Percentiles rank a stretch among this genome's conserved stretches.
Conservation (phyloP, 495 filamentous ascomycete species). For the Letharia columbiana region DNA sequence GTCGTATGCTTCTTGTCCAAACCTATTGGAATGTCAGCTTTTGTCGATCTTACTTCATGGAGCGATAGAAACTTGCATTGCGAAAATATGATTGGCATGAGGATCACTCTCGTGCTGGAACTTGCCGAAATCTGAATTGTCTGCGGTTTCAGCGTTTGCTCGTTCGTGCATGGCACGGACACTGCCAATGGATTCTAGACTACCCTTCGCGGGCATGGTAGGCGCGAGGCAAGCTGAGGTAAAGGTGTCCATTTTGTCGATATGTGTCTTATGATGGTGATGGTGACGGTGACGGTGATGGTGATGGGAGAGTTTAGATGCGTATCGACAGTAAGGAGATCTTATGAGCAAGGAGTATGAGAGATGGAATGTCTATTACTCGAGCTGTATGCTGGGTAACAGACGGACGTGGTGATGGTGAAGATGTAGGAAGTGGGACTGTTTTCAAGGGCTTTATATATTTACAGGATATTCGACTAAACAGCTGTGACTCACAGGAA, state of each 20-base stretch:
- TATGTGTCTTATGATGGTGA: background rate
- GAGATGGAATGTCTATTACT: background rate
- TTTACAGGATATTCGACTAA: background rate
- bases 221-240: conserved; percentile 12
- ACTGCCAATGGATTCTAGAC: conserved; percentile 17
- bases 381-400: background rate
- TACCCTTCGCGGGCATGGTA: conserved; percentile 9
- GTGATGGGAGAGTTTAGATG: background rate
- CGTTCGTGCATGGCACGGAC: conserved; percentile 13
- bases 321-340: background rate
- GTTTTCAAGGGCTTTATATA: background rate
- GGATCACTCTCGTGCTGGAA: background rate
- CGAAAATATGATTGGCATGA: background rate
- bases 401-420: background rate
- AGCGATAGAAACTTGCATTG: background rate
- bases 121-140: background rate
- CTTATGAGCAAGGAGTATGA: background rate
- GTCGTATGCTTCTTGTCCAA: conserved; percentile 9
- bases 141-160: background rate
- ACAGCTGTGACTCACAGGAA: background rate
- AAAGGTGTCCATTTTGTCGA: background rate
- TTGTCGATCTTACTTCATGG: background rate
- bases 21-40: background rate
- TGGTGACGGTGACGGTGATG: background rate
- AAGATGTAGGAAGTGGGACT: background rate